Evolutionary conservation across 306 rosid species (phyloP).

Genomic region (Prunus mongolica): DNA sequence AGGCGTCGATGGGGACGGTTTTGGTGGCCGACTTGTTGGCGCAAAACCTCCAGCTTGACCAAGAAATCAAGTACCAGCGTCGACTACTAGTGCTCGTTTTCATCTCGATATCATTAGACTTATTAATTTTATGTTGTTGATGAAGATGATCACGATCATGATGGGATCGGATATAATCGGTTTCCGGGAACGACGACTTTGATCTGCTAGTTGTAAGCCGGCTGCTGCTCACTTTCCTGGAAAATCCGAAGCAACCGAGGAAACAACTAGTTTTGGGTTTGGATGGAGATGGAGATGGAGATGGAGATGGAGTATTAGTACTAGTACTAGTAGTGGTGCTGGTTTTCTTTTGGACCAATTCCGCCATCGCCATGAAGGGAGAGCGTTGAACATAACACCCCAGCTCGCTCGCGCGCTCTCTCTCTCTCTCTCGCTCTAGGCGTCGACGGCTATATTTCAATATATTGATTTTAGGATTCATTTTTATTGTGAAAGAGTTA

Average conservation of each 20-base stretch:
- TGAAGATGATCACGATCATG: neutral
- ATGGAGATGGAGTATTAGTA: too few species aligned
- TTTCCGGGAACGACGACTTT: neutral
- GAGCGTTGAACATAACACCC: neutral
- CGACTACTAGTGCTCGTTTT: neutral
- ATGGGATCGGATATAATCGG: neutral
- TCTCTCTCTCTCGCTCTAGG: neutral
- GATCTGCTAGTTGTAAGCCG: neutral
- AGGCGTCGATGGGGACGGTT: slow-evolving; percentile 53
- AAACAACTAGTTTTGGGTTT: slow-evolving; percentile 28
- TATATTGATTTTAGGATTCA: neutral
- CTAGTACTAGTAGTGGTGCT: neutral
- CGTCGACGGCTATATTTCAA: neutral
- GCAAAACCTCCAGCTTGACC: slow-evolving; percentile 20
- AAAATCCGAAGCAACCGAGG: slow-evolving; percentile 47
- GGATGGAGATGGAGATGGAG: neutral
- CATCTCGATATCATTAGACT: neutral
- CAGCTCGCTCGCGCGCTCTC: neutral
- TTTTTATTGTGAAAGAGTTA: neutral
- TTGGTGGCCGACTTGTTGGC: slow-evolving; percentile 29
- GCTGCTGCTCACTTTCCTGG: neutral
- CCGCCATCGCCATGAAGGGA: slow-evolving; percentile 39
- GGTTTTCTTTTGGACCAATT: slow-evolving; percentile 17
- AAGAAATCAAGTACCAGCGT: neutral
- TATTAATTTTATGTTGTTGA: neutral